Evolutionary conservation across 805 yeast genomes (phyloP), one percentile per base, ranked within the genome.

Genomic region (Barnettozyma siamensis): DNA sequence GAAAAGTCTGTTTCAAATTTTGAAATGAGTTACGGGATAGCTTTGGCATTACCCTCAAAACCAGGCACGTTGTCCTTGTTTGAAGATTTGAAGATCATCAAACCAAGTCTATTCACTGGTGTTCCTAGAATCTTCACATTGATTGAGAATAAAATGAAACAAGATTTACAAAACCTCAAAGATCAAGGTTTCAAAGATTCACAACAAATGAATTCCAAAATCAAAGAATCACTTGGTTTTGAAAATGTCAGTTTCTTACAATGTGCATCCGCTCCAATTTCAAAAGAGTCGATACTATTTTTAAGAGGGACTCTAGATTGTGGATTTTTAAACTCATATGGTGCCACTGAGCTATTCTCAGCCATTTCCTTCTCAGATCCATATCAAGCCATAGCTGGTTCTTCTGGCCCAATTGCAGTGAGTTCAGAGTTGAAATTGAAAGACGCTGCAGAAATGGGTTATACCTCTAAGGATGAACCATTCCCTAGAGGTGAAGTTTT

Each of bases 211-310:
- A 41, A 43, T 16, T 18, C 19, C 2, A 31, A 32, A 15, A 55
- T 70, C n/a, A 51, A 62, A 26, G 43, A 48, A 39, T 46, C 57
- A 27, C 54, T 68, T 19, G 76, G 75, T 2, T 58, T 70, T 48
- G 65, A 62, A 18, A 63, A 68, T 33, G 47, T 63, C 21, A 48
- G 55, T 20, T 50, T 50, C 31, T 45, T 64, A 34, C 53, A 62
- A 38, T 54, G 66, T 37, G 82, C 84, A 5, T 73, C 80, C 32
- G 85, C 86, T 5, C 85, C 86, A 16, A 69, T 80, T 44, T 67
- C 78, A 26, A 66, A 71, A 15, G 75, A 69, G 38, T 73, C 82
- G 1, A 64, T 76, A 27, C 66, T 65, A 43, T 79, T 77, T 58
- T 59, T 80, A 48, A 74, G 71, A 53, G 73, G 75, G 3, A 62